Percentiles rank a stretch among this genome's conserved stretches.
phyloP scores from a whole-genome alignment of 768 basidiomycete genomes.

The Steccherinum ochraceum region DNA sequence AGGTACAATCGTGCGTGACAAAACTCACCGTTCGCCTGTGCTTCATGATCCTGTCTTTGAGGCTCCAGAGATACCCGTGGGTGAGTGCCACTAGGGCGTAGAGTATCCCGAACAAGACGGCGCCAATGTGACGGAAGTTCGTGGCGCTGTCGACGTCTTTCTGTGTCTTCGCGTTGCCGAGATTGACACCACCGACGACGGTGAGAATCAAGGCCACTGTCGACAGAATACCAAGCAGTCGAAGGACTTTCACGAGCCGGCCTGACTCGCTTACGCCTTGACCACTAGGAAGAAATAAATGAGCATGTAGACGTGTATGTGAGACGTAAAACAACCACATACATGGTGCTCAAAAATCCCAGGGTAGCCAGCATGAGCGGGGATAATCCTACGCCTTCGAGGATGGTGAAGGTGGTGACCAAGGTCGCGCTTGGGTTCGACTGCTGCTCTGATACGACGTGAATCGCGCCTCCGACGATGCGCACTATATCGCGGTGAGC shows the following conservation, averaged over 20 bases:
- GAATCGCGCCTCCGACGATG: slow-evolving; percentile 48
- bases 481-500: no score
- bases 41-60: slow-evolving; percentile 3
- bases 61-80: slow-evolving; percentile 9
- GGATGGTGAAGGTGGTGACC: slow-evolving; percentile 45
- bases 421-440: slow-evolving; percentile 33
- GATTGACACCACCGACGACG: slow-evolving; percentile 26
- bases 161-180: slow-evolving; percentile 9
- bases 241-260: slow-evolving; percentile 16
- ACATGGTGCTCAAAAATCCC: slow-evolving; percentile 30
- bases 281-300: not conserved
- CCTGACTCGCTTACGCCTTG: slow-evolving; percentile 14
- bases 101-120: slow-evolving; percentile 26
- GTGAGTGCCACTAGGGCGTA: slow-evolving; percentile 30
- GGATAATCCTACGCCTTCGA: slow-evolving; percentile 32
- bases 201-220: slow-evolving; percentile 23
- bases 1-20: not conserved
- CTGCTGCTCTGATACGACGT: slow-evolving; percentile 47
- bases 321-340: no score
- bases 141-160: slow-evolving; percentile 16
- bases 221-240: slow-evolving; percentile 25
- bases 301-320: not conserved
- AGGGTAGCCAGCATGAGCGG: slow-evolving; percentile 32
- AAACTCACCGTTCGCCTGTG: slow-evolving; percentile 7
- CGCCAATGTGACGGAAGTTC: slow-evolving; percentile 28